Evolutionary conservation across 139 green algal genomes (phyloP), one percentile per base, ranked within the genome.

Genomic region (Volvox reticuliferus): DNA sequence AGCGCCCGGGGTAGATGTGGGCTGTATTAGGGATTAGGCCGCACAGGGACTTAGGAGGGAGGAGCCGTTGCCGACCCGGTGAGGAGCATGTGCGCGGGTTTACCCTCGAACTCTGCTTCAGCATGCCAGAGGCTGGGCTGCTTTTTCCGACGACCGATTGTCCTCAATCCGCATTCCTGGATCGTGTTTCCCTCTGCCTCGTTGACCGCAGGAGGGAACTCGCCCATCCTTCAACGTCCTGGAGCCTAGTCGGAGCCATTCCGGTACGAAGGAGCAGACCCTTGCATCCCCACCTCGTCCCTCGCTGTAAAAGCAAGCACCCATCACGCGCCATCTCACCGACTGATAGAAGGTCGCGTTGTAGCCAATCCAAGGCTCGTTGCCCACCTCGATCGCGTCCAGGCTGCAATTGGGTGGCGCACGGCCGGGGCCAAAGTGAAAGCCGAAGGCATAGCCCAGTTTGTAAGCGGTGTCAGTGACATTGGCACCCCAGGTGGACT

Each of bases 311-410:
- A 55, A 55, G 44, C 44, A 55, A 5, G 5, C 44, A 55, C 9
- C 44, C 44, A 55, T 55, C 44, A 55, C 44, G 9, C 44, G 44
- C 44, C 5, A 55, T 12, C 81, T 20, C 61, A 86, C 89, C 82
- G 22, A 0, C 50, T 0, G 19, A 24, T 92, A 92, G 73, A 90
- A 92, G 22, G 35, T 50, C 9, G 89, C 82, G 36, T 87, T 87
- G 89, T 87, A 92, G 3, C 77, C 87, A 67, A 73, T 63, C 84
- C 90, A 93, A 12, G 90, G 90, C 90, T 93, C 90, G 67, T 93
- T 91, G 50, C 91, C 91, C 22, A 90, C 78, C 86, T 93, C 91
- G 36, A 93, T 55, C 26, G 79, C 62, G 44, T 89, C 85, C 44
- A 89, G 85, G 18, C 24, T 69, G 30, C 88, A 68, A 19, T 78